phyloP scores from a whole-genome alignment of 225 moss, liverwort and hornwort genomes.

The Thuidium tamariscinum region DNA sequence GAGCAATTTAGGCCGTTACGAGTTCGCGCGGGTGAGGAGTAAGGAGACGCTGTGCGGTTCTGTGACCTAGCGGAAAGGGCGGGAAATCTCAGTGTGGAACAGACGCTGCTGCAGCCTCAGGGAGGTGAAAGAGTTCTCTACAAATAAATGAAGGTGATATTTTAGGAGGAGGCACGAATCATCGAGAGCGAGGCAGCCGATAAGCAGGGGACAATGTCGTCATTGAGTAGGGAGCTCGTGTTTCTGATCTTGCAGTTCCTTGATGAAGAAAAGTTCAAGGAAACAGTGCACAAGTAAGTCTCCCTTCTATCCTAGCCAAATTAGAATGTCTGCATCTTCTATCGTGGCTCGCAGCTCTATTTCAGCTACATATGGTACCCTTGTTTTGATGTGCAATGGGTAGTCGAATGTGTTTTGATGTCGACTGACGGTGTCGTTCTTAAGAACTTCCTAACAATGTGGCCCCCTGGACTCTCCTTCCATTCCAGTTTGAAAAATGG shows the following conservation, averaged over 20 bases:
- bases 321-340: background rate
- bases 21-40: background rate
- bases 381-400: background rate
- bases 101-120: background rate
- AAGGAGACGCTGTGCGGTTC: background rate
- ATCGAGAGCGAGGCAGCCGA: constrained; percentile 17
- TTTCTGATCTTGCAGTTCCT: constrained; percentile 99
- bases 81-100: background rate
- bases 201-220: constrained; percentile 74
- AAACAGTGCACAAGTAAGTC: constrained; percentile 99
- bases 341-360: background rate
- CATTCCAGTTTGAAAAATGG: background rate
- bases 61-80: constrained; percentile 15
- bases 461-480: background rate
- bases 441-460: background rate
- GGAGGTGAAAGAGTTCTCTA: background rate
- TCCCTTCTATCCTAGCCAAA: background rate
- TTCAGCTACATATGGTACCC: background rate
- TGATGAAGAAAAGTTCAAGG: constrained; percentile 99
- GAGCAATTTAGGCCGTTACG: constrained; percentile 4
- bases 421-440: background rate
- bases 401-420: background rate
- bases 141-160: constrained; percentile 28
- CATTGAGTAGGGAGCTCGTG: constrained; percentile 99
- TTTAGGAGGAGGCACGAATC: constrained; percentile 13